A percentile compares a stretch with the other conserved stretches of the same genome.
Conservation (phyloP, 208 protist species). For the Leishmania arabica region DNA sequence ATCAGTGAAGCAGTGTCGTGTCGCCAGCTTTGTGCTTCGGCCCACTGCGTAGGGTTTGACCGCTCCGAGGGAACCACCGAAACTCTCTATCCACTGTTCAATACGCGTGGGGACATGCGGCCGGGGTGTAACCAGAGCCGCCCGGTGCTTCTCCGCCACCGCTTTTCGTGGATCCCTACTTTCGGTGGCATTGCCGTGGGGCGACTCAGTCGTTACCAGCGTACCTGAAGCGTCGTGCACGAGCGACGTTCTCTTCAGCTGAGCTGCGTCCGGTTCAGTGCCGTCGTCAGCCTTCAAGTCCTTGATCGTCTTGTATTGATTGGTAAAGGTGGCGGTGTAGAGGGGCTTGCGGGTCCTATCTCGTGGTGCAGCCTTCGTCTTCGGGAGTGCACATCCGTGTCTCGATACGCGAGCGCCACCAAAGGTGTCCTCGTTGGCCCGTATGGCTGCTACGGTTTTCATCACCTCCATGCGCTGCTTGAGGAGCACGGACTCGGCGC, state of each 20-base stretch:
- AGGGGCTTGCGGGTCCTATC: conserved; percentile 9
- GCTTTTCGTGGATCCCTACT: conserved; percentile 30
- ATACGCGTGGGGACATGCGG: conserved; percentile 15
- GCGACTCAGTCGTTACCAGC: background rate
- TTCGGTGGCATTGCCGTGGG: background rate
- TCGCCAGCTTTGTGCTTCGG: conserved; percentile 3
- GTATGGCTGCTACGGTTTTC: conserved; percentile 23
- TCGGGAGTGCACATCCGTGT: background rate
- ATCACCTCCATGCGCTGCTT: conserved; percentile 23
- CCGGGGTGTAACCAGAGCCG: conserved; percentile 3
- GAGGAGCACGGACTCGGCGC: conserved; percentile 11
- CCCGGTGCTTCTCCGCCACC: conserved; percentile 25
- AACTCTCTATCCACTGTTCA: conserved; percentile 18
- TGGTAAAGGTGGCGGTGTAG: conserved; percentile 8
- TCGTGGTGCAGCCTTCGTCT: background rate
- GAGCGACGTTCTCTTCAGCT: background rate
- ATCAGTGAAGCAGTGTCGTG: background rate
- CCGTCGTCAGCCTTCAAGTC: conserved; percentile 6
- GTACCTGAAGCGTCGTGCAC: background rate
- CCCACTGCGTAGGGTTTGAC: conserved; percentile 56
- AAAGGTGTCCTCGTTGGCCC: conserved; percentile 23
- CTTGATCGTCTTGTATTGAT: conserved; percentile 13
- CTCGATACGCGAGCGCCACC: background rate
- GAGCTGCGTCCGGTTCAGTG: background rate
- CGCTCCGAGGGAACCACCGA: conserved; percentile 29